These are phyloP conservation scores for Polysphondylium violaceum DNA, from an alignment of 78 protist species.

Conservation along the genomic window DNA sequence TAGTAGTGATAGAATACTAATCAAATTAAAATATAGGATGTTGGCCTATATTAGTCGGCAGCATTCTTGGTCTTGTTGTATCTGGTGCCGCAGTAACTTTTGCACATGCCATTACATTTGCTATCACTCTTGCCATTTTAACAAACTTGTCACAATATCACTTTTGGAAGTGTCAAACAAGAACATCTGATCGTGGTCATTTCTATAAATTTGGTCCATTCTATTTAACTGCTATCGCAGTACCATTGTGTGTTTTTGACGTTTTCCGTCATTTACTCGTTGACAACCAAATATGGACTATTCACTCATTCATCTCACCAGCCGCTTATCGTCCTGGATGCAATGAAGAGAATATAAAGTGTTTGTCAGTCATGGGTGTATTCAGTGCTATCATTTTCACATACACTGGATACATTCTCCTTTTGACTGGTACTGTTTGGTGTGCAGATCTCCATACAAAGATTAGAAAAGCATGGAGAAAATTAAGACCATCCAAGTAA, in stretches of 20 bases:
- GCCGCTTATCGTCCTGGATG: constrained; percentile 73
- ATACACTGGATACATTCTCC: constrained; percentile 35
- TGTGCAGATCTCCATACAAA: constrained; percentile 30
- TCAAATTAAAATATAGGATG: background rate
- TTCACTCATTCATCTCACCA: background rate
- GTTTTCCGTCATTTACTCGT: constrained; percentile 49
- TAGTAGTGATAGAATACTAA: background rate
- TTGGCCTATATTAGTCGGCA: background rate
- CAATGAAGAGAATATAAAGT: constrained; percentile 8
- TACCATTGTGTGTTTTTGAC: constrained; percentile 43
- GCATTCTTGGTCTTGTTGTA: constrained; percentile 37
- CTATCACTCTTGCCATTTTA: constrained; percentile 36
- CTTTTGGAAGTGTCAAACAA: constrained; percentile 20
- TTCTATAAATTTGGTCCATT: constrained; percentile 70
- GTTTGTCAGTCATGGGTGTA: constrained; percentile 53
- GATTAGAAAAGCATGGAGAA: constrained; percentile 31
- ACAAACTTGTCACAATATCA: constrained; percentile 61
- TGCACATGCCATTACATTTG: constrained; percentile 71
- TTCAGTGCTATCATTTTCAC: constrained; percentile 55
- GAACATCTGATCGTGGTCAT: constrained; percentile 54
- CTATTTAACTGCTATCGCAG: constrained; percentile 52
- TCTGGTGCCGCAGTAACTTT: constrained; percentile 31
- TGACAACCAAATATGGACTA: constrained; percentile 63
- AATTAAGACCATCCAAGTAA: constrained; percentile 30
- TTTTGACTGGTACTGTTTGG: constrained; percentile 58